phyloP scores from a whole-genome alignment of 805 yeast species.

The Sungouiella blattae region DNA sequence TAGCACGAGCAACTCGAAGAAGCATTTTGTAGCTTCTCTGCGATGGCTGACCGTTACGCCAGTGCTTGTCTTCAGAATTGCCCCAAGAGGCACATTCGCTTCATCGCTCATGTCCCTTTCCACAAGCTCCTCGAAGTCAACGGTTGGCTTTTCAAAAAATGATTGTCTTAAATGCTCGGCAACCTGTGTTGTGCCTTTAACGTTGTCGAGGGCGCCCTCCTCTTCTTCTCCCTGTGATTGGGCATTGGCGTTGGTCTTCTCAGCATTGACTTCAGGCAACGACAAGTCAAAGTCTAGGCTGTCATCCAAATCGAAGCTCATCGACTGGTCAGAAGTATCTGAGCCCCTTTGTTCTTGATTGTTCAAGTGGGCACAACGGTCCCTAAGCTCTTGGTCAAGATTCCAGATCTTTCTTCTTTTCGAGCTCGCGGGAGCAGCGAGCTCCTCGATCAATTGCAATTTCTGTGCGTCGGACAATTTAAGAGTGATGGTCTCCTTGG shows the following conservation, averaged over 20 bases:
- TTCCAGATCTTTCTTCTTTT: slow-evolving; percentile 31
- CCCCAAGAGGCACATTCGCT: slow-evolving; percentile 20
- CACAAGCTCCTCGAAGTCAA: slow-evolving; percentile 38
- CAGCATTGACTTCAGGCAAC: slow-evolving; percentile 23
- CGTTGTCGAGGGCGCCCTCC: slow-evolving; percentile 24
- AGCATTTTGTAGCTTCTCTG: slow-evolving; percentile 65
- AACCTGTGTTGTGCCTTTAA: slow-evolving; percentile 51
- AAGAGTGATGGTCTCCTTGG: slow-evolving; percentile 21
- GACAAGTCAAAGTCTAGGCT: slow-evolving; percentile 25
- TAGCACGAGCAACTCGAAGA: slow-evolving; percentile 78
- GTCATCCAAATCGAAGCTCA: slow-evolving; percentile 11
- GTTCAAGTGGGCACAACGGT: slow-evolving; percentile 26
- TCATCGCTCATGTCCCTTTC: slow-evolving; percentile 26
- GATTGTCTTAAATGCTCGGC: slow-evolving; percentile 44
- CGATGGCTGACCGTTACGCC: slow-evolving; percentile 34
- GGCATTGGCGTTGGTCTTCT: slow-evolving; percentile 18
- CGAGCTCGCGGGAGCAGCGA: slow-evolving; percentile 24
- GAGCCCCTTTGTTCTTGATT: slow-evolving; percentile 21
- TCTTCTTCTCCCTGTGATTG: slow-evolving; percentile 23
- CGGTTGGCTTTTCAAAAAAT: slow-evolving; percentile 19
- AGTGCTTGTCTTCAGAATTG: slow-evolving; percentile 9
- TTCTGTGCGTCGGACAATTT: slow-evolving; percentile 30
- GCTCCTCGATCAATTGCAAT: slow-evolving; percentile 30
- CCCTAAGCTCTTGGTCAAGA: slow-evolving; percentile 28
- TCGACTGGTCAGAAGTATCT: slow-evolving; percentile 2